phyloP scores from a whole-genome alignment of 306 rosid species.

The Nissolia schottii region DNA sequence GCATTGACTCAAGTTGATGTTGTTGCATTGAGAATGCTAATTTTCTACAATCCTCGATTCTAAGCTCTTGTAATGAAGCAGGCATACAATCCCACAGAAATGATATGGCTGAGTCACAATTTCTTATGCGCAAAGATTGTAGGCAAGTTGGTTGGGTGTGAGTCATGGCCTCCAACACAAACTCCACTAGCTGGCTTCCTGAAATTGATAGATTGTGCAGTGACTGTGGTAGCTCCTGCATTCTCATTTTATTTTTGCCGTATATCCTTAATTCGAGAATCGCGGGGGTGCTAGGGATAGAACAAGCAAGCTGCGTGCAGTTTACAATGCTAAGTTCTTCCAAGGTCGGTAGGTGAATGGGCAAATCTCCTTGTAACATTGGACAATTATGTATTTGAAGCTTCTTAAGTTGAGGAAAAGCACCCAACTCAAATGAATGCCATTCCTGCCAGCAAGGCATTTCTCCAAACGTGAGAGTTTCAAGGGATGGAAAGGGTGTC shows the following conservation, averaged over 20 bases:
- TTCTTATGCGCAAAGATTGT: too few relatives aligned
- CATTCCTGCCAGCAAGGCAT: neutral
- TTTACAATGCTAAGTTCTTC: neutral
- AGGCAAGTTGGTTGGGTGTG: neutral
- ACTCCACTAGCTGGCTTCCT: neutral
- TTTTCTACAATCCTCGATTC: neutral
- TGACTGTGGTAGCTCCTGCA: neutral
- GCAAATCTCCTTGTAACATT: neutral
- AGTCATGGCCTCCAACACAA: neutral
- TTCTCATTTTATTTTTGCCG: neutral
- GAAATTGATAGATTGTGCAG: neutral
- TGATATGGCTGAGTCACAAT: neutral
- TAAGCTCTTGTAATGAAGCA: neutral
- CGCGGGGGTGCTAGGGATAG: neutral
- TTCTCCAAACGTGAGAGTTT: neutral
- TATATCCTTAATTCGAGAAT: neutral
- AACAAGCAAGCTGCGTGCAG: neutral
- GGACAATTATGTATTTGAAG: neutral
- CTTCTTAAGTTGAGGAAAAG: neutral
- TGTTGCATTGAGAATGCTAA: neutral
- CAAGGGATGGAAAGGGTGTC: neutral
- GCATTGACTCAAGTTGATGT: neutral
- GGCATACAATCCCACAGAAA: neutral
- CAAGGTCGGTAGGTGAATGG: neutral
- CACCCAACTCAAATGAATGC: neutral